Base-by-base conservation (phyloP, 805 yeast genomes). In the Kodamaea kakaduensis region DNA sequence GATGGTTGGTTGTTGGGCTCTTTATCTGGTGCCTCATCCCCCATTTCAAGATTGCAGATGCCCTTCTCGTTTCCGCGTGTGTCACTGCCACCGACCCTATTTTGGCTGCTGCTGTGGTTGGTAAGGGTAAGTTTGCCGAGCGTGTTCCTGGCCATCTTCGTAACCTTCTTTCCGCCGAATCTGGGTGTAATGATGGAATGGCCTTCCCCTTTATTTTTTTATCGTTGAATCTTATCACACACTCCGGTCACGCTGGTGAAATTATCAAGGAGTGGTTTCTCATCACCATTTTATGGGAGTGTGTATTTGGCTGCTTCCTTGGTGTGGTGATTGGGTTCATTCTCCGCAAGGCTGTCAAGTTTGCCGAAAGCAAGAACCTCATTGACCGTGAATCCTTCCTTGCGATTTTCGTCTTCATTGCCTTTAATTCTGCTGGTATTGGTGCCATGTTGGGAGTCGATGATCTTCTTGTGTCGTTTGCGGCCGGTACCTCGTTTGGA, bases 1-100 rank as follows among this genome's bases (percentile, higher is more conserved):
- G 96, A 15, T 88, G 96, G 96, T 60, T 88, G 26, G 64, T 85
- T 2, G 81, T 86, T 17, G 90, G 95, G 0, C 67, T 81, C 2
- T 85, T 86, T 48, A 72, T 86, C 25, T 89, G 88, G 84, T 69
- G 73, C 16, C 61, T 89, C 19, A 78, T 89, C 22, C 90, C 93
- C 1, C 75, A 79, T 6, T 67, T 88, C 39, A 64, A 73, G 37
- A 86, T 88, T 64, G 58, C 84, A 14, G 84, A 79, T 32, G 80
- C 86, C 2, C 69, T 88, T 22, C 69, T 81, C 31, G 77, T 88
- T 1, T 75, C 89, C 20, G 96, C 95, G 1, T 87, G 96, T 56
- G 79, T 88, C 30, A 89, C 96, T 0, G 96, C 96, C 2, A 89
- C 97, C 0, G 97, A 88, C 61, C 97, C 97, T 5, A 93, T 88